These are phyloP conservation scores for Dictyophora rubrovolvata DNA, from an alignment of 768 basidiomycete species.

Conservation along the genomic window DNA sequence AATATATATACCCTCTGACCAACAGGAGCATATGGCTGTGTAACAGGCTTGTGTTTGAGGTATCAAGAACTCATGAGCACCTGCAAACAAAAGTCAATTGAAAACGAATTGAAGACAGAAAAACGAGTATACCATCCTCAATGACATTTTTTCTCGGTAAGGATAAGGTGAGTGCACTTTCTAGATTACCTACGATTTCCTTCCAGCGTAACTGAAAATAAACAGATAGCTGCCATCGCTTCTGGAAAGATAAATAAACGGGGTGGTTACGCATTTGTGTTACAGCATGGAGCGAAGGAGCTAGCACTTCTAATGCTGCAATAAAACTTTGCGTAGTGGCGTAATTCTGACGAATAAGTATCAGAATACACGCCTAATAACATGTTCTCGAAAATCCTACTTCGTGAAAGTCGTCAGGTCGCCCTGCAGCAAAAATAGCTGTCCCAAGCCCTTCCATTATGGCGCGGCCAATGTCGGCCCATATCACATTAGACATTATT, in stretches of 20 bases:
- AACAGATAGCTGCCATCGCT: conserved; percentile 90
- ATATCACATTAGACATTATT: conserved; percentile 80
- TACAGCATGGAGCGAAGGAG: conserved; percentile 64
- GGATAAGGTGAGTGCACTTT: conserved; percentile 35
- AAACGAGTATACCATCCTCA: background rate
- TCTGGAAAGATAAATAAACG: conserved; percentile 61
- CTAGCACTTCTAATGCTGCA: conserved; percentile 67
- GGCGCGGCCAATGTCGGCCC: conserved; percentile 72
- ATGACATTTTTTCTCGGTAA: background rate
- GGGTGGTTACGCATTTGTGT: conserved; percentile 64
- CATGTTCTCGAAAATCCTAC: conserved; percentile 30
- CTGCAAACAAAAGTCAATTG: background rate
- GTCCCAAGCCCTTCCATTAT: conserved; percentile 80
- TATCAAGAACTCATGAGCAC: conserved; percentile 29
- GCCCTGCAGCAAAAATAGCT: conserved; percentile 82
- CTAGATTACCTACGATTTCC: conserved; percentile 72
- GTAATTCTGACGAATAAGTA: conserved; percentile 50
- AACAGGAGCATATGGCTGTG: conserved; percentile 67
- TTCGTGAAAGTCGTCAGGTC: conserved; percentile 82
- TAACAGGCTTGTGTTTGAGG: conserved; percentile 60
- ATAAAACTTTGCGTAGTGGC: conserved; percentile 78
- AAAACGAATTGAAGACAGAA: background rate
- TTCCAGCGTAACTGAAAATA: conserved; percentile 98
- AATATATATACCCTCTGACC: conserved; percentile 81
- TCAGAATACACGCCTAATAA: background rate